Conservation (phyloP, 441 rosid species). For the Populus tomentosa region DNA sequence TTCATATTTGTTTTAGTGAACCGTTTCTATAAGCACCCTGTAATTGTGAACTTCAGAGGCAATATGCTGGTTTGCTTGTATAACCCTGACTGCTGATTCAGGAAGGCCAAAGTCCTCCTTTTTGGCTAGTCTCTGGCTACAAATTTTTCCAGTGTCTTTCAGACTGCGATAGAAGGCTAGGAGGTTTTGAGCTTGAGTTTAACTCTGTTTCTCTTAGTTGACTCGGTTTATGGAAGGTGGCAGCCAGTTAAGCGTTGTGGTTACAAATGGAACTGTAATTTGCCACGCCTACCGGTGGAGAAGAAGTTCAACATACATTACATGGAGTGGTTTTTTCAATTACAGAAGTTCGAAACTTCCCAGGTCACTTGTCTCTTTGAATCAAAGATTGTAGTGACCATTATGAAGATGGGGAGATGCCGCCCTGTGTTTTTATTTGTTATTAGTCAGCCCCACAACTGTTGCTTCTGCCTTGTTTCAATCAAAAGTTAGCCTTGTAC, state of each 20-base stretch:
- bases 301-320: not conserved
- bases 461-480: not conserved
- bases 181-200: not conserved
- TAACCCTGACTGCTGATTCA: not conserved
- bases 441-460: not conserved
- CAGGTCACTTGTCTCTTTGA: not conserved
- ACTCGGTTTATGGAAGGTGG: not conserved
- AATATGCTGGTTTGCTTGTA: not conserved
- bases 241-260: not conserved
- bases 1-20: not conserved
- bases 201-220: not conserved
- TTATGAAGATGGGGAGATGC: not conserved
- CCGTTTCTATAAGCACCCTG: not conserved
- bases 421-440: not conserved
- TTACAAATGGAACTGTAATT: not conserved
- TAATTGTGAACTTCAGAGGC: not conserved
- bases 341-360: not conserved
- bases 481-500: not conserved
- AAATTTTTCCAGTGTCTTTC: not conserved
- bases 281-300: not conserved
- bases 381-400: not conserved
- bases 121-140: too few species aligned
- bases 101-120: too few species aligned
- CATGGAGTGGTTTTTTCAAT: not conserved
- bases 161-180: not conserved